Percentiles rank a stretch among this genome's conserved stretches.
Evolutionary conservation across 169 alveolate species (phyloP).

Genomic region (Hepatocystis sp.): DNA sequence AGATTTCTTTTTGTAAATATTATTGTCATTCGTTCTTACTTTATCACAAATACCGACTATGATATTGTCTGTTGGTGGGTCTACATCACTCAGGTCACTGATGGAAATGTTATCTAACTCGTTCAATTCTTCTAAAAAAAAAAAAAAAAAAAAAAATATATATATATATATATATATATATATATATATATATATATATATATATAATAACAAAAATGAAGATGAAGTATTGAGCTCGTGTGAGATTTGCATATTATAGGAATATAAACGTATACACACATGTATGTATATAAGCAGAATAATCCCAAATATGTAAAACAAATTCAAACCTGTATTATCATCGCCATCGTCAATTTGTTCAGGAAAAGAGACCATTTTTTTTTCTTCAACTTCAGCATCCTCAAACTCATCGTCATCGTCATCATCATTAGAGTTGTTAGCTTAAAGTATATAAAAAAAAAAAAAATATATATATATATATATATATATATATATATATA

Average conservation of each 20-base stretch:
- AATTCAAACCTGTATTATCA: not conserved
- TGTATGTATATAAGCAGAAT: no score
- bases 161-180: conserved; percentile 1
- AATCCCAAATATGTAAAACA: no score
- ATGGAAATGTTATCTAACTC: conserved; percentile 53
- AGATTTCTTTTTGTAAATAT: no score
- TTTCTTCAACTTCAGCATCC: conserved; percentile 70
- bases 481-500: not conserved
- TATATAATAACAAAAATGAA: not conserved
- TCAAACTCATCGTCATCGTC: conserved; percentile 72
- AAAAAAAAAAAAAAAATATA: not conserved
- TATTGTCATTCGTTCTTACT: no score
- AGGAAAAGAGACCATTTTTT: conserved; percentile 16
- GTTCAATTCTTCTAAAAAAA: conserved; percentile 29
- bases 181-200: not conserved
- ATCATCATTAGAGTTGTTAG: conserved; percentile 28
- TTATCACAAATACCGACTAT: conserved; percentile 50
- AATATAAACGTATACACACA: not conserved
- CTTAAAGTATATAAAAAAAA: not conserved
- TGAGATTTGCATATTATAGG: no score
- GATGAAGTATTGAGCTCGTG: no score
- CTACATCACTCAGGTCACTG: conserved; percentile 74
- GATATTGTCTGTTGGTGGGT: conserved; percentile 51
- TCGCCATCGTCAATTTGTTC: conserved; percentile 15
- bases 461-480: not conserved